A percentile compares a stretch with the other conserved stretches of the same genome.
These are phyloP conservation scores for Colletotrichum acutatum DNA, from an alignment of 2,329 filamentous ascomycete genomes.

Conservation along the genomic window DNA sequence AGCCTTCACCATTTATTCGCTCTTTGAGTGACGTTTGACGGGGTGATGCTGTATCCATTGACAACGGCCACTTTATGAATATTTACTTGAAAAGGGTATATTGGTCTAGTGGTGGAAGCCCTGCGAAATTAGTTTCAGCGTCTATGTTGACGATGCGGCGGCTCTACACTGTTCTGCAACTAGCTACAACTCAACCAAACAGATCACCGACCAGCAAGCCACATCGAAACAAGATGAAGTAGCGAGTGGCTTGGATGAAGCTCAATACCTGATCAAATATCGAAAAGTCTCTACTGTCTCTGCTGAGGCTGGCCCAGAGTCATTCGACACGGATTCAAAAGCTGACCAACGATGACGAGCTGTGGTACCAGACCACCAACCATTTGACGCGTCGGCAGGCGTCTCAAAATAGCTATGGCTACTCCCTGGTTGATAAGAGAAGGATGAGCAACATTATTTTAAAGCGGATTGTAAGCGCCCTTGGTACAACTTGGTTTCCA, in stretches of 20 bases:
- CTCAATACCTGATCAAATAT: not conserved
- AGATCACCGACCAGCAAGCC: not conserved
- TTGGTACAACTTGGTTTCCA: not conserved
- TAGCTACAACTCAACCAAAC: not conserved
- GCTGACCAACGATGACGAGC: not conserved
- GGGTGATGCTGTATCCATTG: not conserved
- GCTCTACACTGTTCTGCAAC: not conserved
- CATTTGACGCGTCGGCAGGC: not conserved
- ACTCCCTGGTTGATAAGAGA: not conserved
- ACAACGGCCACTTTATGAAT: not conserved
- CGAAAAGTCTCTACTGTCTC: not conserved
- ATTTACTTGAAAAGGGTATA: not conserved
- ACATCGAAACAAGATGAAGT: not conserved
- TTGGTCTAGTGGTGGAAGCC: not conserved
- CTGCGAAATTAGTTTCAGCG: not conserved
- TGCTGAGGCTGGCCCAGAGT: not conserved
- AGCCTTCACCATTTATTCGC: not conserved
- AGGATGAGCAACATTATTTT: not conserved
- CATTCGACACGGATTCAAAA: not conserved
- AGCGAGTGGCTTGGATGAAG: not conserved
- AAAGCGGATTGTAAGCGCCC: conserved; percentile 15
- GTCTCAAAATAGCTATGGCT: conserved; percentile 13
- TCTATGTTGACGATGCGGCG: not conserved
- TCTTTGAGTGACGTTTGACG: not conserved
- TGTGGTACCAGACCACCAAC: not conserved